Conservation (phyloP, 176 grass and related monocot species). For the Leersia perrieri region DNA sequence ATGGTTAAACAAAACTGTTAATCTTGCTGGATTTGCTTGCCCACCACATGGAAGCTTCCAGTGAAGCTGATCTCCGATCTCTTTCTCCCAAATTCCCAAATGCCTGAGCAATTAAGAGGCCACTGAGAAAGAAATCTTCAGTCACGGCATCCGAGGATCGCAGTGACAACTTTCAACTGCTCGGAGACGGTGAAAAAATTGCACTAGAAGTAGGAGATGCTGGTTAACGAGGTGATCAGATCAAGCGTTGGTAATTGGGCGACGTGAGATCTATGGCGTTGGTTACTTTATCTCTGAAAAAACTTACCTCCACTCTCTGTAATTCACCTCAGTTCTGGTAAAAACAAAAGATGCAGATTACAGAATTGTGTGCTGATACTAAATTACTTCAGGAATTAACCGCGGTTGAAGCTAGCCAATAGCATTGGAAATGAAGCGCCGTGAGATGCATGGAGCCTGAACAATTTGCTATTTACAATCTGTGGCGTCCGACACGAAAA, state of each 20-base stretch:
- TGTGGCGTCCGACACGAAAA: too few relatives aligned
- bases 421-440: background rate
- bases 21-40: too few relatives aligned
- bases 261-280: conserved; percentile 29
- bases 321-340: background rate
- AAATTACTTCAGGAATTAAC: background rate
- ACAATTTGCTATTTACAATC: background rate
- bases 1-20: background rate
- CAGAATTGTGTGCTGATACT: background rate
- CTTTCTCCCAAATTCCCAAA: conserved; percentile 7
- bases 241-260: conserved; percentile 23
- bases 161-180: conserved; percentile 4
- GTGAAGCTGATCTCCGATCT: background rate
- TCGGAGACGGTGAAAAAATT: background rate
- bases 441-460: background rate
- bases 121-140: background rate
- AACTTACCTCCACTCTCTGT: background rate
- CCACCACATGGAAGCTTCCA: background rate
- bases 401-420: background rate
- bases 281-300: background rate
- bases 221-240: background rate
- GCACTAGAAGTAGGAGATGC: background rate
- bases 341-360: background rate
- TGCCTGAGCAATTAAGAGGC: background rate
- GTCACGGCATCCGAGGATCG: background rate